Conservation (phyloP, 2,329 filamentous ascomycete genomes). For the Lachnellula arida region DNA sequence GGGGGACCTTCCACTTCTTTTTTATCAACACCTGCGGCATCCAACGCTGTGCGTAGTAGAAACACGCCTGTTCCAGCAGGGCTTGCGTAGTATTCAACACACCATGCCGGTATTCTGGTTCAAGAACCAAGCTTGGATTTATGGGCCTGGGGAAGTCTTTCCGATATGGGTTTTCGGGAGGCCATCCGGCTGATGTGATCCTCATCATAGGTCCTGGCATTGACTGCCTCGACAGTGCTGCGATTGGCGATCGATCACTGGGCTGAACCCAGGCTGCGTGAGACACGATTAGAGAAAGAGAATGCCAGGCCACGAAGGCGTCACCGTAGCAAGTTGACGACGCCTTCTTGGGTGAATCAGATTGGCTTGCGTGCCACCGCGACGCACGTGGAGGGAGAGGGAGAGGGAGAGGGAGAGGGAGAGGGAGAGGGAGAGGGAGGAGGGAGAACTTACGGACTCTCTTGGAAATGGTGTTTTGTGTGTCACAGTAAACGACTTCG, state of each 20-base stretch:
- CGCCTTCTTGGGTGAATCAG: background rate
- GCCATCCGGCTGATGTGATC: background rate
- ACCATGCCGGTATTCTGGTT: background rate
- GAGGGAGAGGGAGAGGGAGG: background rate
- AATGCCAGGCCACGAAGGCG: background rate
- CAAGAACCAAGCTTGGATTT: background rate
- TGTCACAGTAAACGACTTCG: too few relatives aligned
- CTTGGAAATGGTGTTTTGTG: background rate
- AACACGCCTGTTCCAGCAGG: conserved; percentile 3
- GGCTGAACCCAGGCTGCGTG: background rate
- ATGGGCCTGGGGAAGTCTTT: background rate
- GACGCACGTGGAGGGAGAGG: background rate
- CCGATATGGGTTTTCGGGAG: background rate
- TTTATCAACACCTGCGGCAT: background rate
- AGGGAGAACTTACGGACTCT: background rate
- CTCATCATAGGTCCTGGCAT: background rate
- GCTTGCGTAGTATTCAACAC: background rate
- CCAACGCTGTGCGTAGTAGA: background rate
- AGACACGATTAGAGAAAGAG: background rate
- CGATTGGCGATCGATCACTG: too few relatives aligned
- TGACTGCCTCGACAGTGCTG: background rate
- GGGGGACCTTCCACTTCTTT: background rate
- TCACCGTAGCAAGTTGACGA: background rate
- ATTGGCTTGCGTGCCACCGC: background rate
- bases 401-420: background rate